Conservation (phyloP, 352 stramenopile genomes). For the Phytopythium delawarense region DNA sequence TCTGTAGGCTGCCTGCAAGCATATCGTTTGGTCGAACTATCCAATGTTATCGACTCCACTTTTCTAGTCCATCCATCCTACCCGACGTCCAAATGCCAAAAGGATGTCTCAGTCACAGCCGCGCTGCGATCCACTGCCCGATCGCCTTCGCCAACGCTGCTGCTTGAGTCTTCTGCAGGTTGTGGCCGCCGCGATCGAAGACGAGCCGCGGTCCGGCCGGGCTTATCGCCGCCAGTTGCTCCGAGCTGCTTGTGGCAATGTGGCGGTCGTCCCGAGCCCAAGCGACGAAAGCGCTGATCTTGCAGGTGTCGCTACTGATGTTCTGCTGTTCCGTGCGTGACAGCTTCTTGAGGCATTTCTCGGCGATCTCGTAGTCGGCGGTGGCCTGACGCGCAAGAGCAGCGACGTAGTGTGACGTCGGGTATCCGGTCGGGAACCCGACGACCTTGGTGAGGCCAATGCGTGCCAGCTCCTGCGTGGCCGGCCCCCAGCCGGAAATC, state of each 20-base stretch:
- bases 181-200: constrained; percentile 57
- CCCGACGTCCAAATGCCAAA: too few species aligned
- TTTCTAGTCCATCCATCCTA: too few species aligned
- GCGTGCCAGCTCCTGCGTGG: background rate
- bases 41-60: too few species aligned
- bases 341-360: background rate
- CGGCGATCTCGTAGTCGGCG: background rate
- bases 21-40: too few species aligned
- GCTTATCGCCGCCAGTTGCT: constrained; percentile 26
- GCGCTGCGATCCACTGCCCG: constrained; percentile 41
- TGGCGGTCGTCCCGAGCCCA: constrained; percentile 59
- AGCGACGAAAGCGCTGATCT: constrained; percentile 23
- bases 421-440: background rate
- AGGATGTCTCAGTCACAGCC: too few species aligned
- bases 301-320: too few species aligned
- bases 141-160: constrained; percentile 32
- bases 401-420: background rate
- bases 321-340: too few species aligned
- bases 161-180: constrained; percentile 73
- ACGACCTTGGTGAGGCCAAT: background rate
- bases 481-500: background rate
- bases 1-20: too few species aligned
- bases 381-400: background rate
- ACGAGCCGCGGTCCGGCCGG: constrained; percentile 29
- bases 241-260: constrained; percentile 47